Base-by-base conservation (phyloP, 2,329 filamentous ascomycete species). In the Hypoxylon sp. region DNA sequence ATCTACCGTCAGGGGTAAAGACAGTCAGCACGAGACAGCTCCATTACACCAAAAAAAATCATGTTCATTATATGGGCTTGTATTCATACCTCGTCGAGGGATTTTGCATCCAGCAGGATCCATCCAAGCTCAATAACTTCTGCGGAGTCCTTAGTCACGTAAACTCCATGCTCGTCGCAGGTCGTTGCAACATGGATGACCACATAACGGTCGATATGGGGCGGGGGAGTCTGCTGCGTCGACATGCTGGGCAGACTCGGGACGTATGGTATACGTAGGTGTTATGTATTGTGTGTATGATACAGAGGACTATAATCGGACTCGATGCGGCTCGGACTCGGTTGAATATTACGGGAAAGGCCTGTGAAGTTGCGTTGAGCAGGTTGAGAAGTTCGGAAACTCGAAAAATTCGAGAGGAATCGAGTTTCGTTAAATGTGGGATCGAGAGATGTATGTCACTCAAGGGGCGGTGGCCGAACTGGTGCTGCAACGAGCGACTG, bases 121-220 rank as follows among this genome's bases (percentile, higher is more conserved):
- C 96, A 99, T 70, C 95, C 96, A 78, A 99, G 87, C 87, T 99
- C 96, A 81, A 99, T 99, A 72, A 99, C 96, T 84, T 99, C 96
- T 68, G 96, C 96, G 64, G 96, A 98, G 82, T 99, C 96, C 83
- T 98, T 98, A 65, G 96, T 99, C 64, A 99, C 96, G 81, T 99
- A 99, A 71, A 99, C 96, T 69, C 96, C 96, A 82, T 99, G 96
- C 81, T 99, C 96, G 81, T 99, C 96, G 82, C 96, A 99, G 73
- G 96, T 99, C 34, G 96, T 99, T 70, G 96, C 96, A 77, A 98
- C 95, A 81, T 99, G 96, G 79, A 98, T 97, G 77, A 99, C 93
- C 72, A 97, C 91, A 82, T 97, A 99, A 80, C 95, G 92, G 84
- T 99, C 96, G 81, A 97, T 88, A 82, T 91, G 91, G 74, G 90